phyloP scores from a whole-genome alignment of 495 filamentous ascomycete genomes.

The Penicillium argentinense region DNA sequence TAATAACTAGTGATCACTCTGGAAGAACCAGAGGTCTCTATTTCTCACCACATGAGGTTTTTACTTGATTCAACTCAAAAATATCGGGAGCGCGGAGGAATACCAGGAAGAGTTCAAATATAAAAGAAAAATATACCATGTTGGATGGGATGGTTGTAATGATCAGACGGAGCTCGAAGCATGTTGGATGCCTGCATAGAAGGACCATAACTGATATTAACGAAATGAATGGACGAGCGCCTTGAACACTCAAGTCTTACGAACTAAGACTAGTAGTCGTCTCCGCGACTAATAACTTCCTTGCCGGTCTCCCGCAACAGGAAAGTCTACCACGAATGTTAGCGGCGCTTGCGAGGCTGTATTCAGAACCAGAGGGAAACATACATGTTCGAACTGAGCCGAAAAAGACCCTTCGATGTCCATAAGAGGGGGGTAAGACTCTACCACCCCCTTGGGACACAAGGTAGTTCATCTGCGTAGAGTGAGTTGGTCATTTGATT shows the following conservation, averaged over 20 bases:
- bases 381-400: constrained; percentile 63
- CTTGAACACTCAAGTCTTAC: background rate
- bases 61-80: too few relatives aligned
- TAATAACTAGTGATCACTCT: too few relatives aligned
- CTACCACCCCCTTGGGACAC: constrained; percentile 54
- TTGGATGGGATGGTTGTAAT: too few relatives aligned
- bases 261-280: constrained; percentile 42
- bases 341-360: background rate
- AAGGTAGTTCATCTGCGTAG: constrained; percentile 49
- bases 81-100: too few relatives aligned
- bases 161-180: background rate
- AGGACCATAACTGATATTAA: background rate
- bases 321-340: constrained; percentile 32
- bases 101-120: too few relatives aligned
- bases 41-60: too few relatives aligned
- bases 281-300: constrained; percentile 51
- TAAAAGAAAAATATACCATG: background rate
- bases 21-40: too few relatives aligned
- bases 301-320: constrained; percentile 46
- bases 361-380: constrained; percentile 8
- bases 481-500: background rate
- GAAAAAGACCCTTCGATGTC: constrained; percentile 58
- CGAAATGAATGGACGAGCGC: background rate
- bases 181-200: background rate
- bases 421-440: constrained; percentile 52